A percentile compares a stretch with the other conserved stretches of the same genome.
Conservation (phyloP, 2,329 filamentous ascomycete genomes). For the Aspergillus thermomutatus region DNA sequence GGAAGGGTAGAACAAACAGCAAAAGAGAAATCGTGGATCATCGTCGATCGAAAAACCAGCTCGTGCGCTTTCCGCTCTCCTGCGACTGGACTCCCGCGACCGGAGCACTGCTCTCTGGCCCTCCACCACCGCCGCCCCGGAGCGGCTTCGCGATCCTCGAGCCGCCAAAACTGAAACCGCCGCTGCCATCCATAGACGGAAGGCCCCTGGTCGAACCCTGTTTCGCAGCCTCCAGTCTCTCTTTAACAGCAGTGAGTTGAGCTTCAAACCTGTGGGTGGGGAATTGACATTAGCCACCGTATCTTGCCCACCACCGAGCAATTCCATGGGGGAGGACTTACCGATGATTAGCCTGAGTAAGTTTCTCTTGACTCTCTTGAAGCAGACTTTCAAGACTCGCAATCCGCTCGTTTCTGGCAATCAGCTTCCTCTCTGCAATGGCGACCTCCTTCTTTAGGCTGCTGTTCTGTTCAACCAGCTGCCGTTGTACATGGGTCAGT, state of each 20-base stretch:
- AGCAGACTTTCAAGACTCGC: conserved; percentile 87
- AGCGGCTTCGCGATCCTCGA: conserved; percentile 64
- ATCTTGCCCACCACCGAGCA: not conserved
- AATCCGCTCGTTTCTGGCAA: conserved; percentile 94
- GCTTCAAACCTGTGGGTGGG: conserved; percentile 74
- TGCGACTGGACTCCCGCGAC: conserved; percentile 61
- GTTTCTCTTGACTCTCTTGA: conserved; percentile 97
- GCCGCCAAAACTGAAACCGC: conserved; percentile 68
- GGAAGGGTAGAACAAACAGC: conserved; percentile 23
- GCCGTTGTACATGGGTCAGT: conserved; percentile 92
- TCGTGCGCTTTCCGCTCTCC: conserved; percentile 64
- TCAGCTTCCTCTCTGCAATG: conserved; percentile 95
- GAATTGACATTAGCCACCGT: conserved; percentile 8
- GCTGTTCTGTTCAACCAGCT: conserved; percentile 97
- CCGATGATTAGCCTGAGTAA: conserved; percentile 96
- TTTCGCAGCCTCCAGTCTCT: conserved; percentile 93
- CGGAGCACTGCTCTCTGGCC: conserved; percentile 33
- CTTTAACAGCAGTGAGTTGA: conserved; percentile 95
- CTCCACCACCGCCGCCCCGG: conserved; percentile 46
- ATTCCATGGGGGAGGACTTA: conserved; percentile 49
- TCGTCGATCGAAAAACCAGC: conserved; percentile 50
- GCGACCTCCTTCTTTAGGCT: conserved; percentile 98
- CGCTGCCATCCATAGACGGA: conserved; percentile 60
- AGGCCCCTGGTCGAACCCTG: conserved; percentile 83
- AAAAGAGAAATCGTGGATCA: conserved; percentile 32